These are phyloP conservation scores for Buxus sempervirens DNA, from an alignment of 164 flowering plant species.

Conservation along the genomic window DNA sequence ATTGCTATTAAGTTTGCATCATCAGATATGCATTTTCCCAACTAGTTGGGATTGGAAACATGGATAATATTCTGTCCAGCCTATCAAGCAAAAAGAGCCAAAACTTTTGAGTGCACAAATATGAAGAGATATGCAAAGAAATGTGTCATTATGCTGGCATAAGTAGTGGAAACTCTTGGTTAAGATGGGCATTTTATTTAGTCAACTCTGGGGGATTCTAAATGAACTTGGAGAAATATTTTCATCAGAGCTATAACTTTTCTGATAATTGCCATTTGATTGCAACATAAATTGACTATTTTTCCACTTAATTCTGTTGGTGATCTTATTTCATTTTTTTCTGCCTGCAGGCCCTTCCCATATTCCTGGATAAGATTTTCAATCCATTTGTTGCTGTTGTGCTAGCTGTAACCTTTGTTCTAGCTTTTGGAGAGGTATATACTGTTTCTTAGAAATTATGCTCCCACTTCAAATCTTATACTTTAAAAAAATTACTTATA, in stretches of 20 bases:
- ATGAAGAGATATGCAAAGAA: no score
- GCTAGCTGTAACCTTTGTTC: slow-evolving; percentile 94
- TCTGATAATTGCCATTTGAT: background rate
- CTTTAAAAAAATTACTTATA: background rate
- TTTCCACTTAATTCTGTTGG: background rate
- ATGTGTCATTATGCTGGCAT: no score
- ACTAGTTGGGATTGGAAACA: no score
- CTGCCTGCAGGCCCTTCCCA: slow-evolving; percentile 88
- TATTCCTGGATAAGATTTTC: slow-evolving; percentile 83
- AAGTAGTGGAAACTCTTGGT: no score
- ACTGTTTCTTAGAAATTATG: slow-evolving; percentile 1
- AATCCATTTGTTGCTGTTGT: slow-evolving; percentile 84
- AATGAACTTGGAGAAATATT: background rate
- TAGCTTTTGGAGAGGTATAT: slow-evolving; percentile 93
- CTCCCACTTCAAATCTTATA: slow-evolving; percentile 1
- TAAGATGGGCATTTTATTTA: background rate
- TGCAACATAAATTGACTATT: background rate
- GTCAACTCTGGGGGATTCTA: background rate
- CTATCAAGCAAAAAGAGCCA: no score
- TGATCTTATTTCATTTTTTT: background rate
- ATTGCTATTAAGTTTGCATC: no score
- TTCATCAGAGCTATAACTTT: background rate
- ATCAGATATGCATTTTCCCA: no score
- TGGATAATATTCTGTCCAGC: no score
- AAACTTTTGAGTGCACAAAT: no score